phyloP scores from a whole-genome alignment of 2,329 filamentous ascomycete species.

The Polychaeton citri region DNA sequence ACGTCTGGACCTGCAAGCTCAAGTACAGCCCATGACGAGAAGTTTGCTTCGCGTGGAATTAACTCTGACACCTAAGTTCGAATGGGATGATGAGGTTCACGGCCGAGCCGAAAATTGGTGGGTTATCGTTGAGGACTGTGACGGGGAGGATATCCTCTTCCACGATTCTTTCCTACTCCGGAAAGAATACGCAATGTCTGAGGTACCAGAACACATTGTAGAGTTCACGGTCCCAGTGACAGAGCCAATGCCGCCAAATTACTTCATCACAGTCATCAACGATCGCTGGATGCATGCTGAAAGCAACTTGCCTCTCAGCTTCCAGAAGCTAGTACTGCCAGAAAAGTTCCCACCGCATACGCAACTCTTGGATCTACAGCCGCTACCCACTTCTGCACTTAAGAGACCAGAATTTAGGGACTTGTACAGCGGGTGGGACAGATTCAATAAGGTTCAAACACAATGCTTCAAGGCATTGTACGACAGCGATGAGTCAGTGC shows the following conservation, averaged over 20 bases:
- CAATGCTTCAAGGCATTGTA: conserved; percentile 93
- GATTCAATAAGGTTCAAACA: conserved; percentile 96
- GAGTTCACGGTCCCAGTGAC: conserved; percentile 95
- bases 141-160: conserved; percentile 90
- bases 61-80: conserved; percentile 84
- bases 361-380: conserved; percentile 79
- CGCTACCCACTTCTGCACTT: conserved; percentile 73
- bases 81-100: conserved; percentile 86
- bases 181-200: conserved; percentile 71
- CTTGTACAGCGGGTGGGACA: conserved; percentile 70
- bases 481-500: conserved; percentile 82
- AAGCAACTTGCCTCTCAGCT: conserved; percentile 82
- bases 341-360: conserved; percentile 95
- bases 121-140: conserved; percentile 94
- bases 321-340: conserved; percentile 85
- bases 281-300: conserved; percentile 98
- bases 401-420: conserved; percentile 72
- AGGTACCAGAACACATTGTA: conserved; percentile 84
- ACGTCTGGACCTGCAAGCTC: conserved; percentile 79
- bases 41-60: conserved; percentile 86
- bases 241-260: conserved; percentile 96
- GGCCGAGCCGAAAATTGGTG: conserved; percentile 86
- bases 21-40: conserved; percentile 86
- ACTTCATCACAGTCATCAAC: conserved; percentile 89
- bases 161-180: conserved; percentile 89